A percentile compares a stretch with the other conserved stretches of the same genome.
Conservation (phyloP, 2,329 filamentous ascomycete genomes). For the Blastomyces gilchristii region DNA sequence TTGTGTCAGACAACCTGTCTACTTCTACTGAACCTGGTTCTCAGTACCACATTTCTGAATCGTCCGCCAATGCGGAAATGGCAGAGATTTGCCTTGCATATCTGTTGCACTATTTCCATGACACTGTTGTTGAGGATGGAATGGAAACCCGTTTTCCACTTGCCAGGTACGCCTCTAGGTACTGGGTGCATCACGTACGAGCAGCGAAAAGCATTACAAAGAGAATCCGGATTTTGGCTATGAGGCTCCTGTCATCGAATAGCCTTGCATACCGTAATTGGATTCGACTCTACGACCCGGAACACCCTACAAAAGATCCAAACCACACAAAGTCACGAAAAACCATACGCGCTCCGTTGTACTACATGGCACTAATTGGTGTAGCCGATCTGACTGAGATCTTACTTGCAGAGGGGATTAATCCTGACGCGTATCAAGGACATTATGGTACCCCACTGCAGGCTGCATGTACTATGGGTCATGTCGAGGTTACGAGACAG, state of each 20-base stretch:
- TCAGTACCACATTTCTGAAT: background rate
- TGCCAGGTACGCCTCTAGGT: background rate
- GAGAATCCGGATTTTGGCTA: background rate
- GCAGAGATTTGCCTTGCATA: slow-evolving; percentile 21
- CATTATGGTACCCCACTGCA: slow-evolving; percentile 10
- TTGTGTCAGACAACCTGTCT: slow-evolving; percentile 7
- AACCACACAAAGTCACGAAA: background rate
- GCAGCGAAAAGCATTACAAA: background rate
- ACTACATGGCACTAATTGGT: slow-evolving; percentile 1
- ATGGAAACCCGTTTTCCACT: background rate
- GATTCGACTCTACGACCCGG: slow-evolving; percentile 1
- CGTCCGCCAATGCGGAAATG: slow-evolving; percentile 13
- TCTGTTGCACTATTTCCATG: slow-evolving; percentile 13
- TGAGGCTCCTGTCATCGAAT: background rate
- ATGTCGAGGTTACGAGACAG: slow-evolving; percentile 21
- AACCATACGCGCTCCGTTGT: background rate
- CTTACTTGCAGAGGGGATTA: background rate
- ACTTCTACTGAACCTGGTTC: background rate
- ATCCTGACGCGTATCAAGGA: too few relatives aligned
- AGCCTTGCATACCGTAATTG: background rate
- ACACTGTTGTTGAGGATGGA: background rate
- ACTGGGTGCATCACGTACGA: slow-evolving; percentile 1
- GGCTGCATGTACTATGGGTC: slow-evolving; percentile 19
- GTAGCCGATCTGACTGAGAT: background rate
- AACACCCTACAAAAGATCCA: background rate